Base-by-base conservation (phyloP, 2,329 filamentous ascomycete genomes). In the Drechslerella stenobrocha region DNA sequence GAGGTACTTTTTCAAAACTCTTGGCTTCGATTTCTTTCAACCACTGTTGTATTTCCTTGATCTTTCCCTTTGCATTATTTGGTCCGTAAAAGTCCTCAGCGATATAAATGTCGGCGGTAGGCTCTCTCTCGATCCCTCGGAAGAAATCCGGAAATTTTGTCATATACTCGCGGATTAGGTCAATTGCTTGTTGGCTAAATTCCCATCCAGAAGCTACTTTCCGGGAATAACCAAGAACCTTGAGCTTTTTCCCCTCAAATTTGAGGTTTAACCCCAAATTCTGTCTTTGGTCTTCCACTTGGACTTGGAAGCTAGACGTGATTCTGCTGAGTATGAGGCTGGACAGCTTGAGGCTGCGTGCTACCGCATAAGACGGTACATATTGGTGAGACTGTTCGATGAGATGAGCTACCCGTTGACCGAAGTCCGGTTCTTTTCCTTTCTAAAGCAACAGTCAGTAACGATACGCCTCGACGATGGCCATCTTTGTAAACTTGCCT, bases 251-350 rank as follows among this genome's bases (percentile, higher is more conserved):
- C 1, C 85, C 89, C 75, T 98, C 93, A 66, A 98, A 98, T 76
- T 98, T 98, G 71, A 98, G 81, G 74, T 98, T 98, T 69, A 98
- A 81, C 0, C 93, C 93, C 22, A 98, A 80, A 73, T 98, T 98
- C 70, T 96, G 82, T 73, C 89, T 88, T 63, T 90, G 80, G 23
- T 88, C 90, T 60, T 89, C 89, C 2, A 92, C 84, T 15, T 84
- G 84, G 60, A 98, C 88, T 56, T 87, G 88, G 76, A 95, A 97
- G 0, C 92, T 91, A 1, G 93, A 95, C 0, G 93, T 97, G 73
- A 98, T 88, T 80, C 96, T 98, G 77, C 91, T 95, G 28, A 98
- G 80, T 1, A 93, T 88, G 50, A 98, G 81, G 5, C 91, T 87
- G 71, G 95, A 91, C 69, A 98, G 80, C 2, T 84, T 82, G 8